Evolutionary conservation across 495 filamentous ascomycete species (phyloP).

Genomic region (Aspergillus indologenus): DNA sequence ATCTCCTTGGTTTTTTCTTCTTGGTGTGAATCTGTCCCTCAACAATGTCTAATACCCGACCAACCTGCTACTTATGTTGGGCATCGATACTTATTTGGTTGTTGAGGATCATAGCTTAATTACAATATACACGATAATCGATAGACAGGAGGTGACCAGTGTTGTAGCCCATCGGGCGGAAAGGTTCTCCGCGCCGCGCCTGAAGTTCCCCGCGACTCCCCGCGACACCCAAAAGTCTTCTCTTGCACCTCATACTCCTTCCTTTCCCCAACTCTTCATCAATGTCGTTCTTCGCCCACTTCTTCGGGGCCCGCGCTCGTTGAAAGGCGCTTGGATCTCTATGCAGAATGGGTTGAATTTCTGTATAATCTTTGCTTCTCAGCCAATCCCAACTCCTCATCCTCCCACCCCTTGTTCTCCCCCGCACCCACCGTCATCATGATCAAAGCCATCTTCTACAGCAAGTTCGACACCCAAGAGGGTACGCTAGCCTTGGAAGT

Average conservation of each 20-base stretch:
- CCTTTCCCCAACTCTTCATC: neutral
- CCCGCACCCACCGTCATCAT: slow-evolving; percentile 29
- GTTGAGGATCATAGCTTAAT: neutral
- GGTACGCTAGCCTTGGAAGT: slow-evolving; percentile 48
- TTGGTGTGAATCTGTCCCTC: slow-evolving; percentile 7
- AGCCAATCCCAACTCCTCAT: neutral
- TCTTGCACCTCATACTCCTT: neutral
- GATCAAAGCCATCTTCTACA: slow-evolving; percentile 97
- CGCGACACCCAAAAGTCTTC: neutral
- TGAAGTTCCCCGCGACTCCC: slow-evolving; percentile 5
- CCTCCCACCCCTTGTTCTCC: neutral
- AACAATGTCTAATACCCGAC: slow-evolving; percentile 1
- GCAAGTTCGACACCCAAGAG: slow-evolving; percentile 85
- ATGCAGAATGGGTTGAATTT: neutral
- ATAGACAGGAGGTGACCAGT: no score
- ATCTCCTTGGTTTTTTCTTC: slow-evolving; percentile 4
- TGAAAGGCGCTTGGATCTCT: neutral
- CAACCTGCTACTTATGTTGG: neutral
- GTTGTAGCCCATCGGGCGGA: neutral
- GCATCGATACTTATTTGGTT: neutral
- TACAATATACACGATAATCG: neutral
- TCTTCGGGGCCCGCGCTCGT: neutral
- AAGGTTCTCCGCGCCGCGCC: neutral
- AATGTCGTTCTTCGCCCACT: neutral
- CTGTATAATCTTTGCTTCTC: neutral